phyloP scores from a whole-genome alignment of 148 eudicot species.

The Persicaria maculosa region DNA sequence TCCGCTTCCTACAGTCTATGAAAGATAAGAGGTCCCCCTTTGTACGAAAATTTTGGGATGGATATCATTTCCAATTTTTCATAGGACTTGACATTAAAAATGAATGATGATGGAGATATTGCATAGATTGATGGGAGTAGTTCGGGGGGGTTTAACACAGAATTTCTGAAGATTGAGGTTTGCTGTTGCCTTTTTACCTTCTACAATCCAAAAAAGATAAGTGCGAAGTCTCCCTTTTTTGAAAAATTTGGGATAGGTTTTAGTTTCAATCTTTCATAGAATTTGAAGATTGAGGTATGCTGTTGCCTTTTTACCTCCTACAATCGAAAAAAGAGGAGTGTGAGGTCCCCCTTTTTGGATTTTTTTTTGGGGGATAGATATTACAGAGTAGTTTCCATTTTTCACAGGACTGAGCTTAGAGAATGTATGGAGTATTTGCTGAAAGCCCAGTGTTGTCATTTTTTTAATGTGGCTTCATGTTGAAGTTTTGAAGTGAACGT shows the following conservation, averaged over 20 bases:
- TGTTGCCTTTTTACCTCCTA: background rate
- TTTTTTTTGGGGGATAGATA: background rate
- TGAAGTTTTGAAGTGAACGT: conserved; percentile 8
- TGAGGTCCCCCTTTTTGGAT: background rate
- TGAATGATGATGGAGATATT: no score
- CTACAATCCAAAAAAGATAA: no score
- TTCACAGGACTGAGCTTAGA: background rate
- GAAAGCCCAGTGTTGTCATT: background rate
- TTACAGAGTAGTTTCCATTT: background rate
- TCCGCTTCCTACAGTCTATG: background rate
- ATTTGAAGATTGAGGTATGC: background rate
- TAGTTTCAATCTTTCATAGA: no score
- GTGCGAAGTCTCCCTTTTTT: no score
- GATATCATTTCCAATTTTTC: no score
- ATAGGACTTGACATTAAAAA: no score
- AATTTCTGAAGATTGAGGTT: no score
- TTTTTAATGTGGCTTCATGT: background rate
- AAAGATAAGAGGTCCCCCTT: background rate
- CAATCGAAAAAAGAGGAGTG: background rate
- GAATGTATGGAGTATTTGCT: background rate
- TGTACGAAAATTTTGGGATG: background rate
- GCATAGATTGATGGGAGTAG: no score
- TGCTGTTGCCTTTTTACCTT: no score
- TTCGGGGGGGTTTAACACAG: no score
- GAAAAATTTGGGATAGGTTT: no score